Conservation (phyloP, 768 basidiomycete species). For the Sistotremastrum suecicum region DNA sequence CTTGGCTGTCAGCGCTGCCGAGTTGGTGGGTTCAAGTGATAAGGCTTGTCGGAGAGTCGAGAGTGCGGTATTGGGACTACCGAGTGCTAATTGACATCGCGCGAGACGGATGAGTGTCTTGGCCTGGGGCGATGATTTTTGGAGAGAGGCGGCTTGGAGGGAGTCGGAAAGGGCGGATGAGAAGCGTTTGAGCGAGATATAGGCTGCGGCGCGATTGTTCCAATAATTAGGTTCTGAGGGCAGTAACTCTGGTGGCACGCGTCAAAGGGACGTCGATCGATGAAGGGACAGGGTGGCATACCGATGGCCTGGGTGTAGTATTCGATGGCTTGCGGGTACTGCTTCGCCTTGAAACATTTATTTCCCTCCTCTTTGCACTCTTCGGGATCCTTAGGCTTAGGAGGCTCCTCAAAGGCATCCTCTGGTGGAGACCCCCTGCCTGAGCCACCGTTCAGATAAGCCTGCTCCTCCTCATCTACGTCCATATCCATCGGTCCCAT, state of each 20-base stretch:
- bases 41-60: conserved; percentile 52
- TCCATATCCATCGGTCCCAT: no score
- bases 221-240: conserved; percentile 58
- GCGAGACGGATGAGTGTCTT: conserved; percentile 78
- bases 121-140: conserved; percentile 41
- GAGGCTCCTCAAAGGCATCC: no score
- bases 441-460: no score
- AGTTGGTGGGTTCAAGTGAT: conserved; percentile 46
- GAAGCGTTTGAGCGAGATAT: conserved; percentile 72
- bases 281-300: conserved; percentile 10
- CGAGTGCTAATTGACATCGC: conserved; percentile 72
- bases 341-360: conserved; percentile 50
- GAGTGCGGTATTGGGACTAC: conserved; percentile 49
- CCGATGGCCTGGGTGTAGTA: conserved; percentile 68
- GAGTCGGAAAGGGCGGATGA: conserved; percentile 64
- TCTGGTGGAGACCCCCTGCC: no score
- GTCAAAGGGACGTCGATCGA: background rate
- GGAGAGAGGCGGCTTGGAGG: conserved; percentile 55
- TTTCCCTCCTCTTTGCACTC: conserved; percentile 66
- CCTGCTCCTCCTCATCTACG: no score
- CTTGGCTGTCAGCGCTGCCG: conserved; percentile 44
- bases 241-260: conserved; percentile 32
- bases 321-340: conserved; percentile 56
- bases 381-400: conserved; percentile 19
- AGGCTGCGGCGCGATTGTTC: conserved; percentile 78